phyloP scores from a whole-genome alignment of 192 early-diverging fungal genomes.

The Backusella psychrophila region DNA sequence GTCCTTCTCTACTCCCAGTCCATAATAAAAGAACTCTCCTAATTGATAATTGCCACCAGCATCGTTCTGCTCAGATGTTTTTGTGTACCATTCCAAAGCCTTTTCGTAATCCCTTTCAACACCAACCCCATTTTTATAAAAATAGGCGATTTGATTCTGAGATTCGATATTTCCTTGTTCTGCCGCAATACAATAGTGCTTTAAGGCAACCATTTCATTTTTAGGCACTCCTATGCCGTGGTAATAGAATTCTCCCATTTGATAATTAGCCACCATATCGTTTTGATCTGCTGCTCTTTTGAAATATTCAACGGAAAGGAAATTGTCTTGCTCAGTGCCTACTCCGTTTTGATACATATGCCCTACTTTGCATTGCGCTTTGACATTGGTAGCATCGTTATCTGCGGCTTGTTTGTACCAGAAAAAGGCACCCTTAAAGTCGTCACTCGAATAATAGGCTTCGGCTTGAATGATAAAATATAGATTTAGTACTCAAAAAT shows the following conservation, averaged over 20 bases:
- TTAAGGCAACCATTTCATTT: background rate
- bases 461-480: background rate
- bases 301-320: background rate
- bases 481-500: background rate
- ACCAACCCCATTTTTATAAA: background rate
- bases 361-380: background rate
- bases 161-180: background rate
- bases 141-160: background rate
- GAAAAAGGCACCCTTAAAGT: background rate
- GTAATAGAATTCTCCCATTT: background rate
- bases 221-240: background rate
- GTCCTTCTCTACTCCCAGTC: background rate
- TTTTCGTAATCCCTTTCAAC: background rate
- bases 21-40: background rate
- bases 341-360: background rate
- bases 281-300: background rate
- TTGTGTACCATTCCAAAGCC: background rate
- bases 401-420: background rate
- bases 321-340: background rate
- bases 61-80: background rate
- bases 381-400: background rate
- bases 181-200: background rate
- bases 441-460: background rate
- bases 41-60: background rate
- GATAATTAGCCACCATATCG: background rate